These are phyloP conservation scores for Camellia oleifera DNA, from an alignment of 179 eudicot species.

Conservation along the genomic window DNA sequence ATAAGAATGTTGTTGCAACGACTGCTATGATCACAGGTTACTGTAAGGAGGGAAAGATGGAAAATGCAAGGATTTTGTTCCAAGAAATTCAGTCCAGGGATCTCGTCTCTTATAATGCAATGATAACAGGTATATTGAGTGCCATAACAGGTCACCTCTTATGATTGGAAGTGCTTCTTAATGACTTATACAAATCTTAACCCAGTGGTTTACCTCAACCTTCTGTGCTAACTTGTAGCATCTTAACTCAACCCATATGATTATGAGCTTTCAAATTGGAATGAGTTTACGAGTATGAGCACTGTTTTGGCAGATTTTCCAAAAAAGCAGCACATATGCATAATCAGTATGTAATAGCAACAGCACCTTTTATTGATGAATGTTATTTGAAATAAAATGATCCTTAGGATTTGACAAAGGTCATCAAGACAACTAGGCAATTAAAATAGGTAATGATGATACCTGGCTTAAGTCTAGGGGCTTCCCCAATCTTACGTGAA, in stretches of 20 bases:
- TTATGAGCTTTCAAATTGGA: neutral
- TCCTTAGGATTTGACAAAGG: neutral
- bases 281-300: neutral
- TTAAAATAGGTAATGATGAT: neutral
- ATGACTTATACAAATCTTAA: neutral
- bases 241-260: neutral
- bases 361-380: too few relatives aligned
- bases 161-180: neutral
- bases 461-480: neutral
- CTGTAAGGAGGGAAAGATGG: slow-evolving; percentile 38
- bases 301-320: neutral
- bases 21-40: slow-evolving; percentile 42
- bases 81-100: slow-evolving; percentile 31
- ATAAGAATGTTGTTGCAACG: slow-evolving; percentile 25
- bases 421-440: neutral
- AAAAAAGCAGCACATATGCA: neutral
- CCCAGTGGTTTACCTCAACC: neutral
- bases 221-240: too few relatives aligned
- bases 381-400: neutral
- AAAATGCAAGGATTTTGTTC: slow-evolving; percentile 35
- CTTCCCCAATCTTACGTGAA: neutral
- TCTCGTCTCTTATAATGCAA: slow-evolving; percentile 27
- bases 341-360: neutral
- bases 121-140: slow-evolving; percentile 24
- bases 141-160: neutral